A percentile compares a stretch with the other conserved stretches of the same genome.
phyloP scores from a whole-genome alignment of 805 yeast genomes.

The Hermanozyma aechmeae region DNA sequence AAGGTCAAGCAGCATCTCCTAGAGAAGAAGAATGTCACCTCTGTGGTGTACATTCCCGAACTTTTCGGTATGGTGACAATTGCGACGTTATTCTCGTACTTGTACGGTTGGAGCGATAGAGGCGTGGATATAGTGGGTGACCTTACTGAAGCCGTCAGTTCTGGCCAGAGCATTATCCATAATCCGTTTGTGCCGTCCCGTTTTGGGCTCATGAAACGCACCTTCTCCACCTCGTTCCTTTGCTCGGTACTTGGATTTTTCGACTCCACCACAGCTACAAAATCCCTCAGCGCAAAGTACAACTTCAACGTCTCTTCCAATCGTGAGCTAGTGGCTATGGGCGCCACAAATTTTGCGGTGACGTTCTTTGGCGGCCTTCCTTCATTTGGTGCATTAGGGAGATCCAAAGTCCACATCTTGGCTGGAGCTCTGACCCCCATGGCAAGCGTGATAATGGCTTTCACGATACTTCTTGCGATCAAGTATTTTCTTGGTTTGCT shows the following conservation, averaged over 20 bases:
- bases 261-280: slow-evolving; percentile 27
- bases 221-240: slow-evolving; percentile 20
- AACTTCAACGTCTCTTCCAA: slow-evolving; percentile 23
- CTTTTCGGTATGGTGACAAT: slow-evolving; percentile 21
- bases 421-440: slow-evolving; percentile 44
- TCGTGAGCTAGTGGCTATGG: slow-evolving; percentile 25
- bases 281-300: slow-evolving; percentile 21
- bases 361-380: slow-evolving; percentile 24
- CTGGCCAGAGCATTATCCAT: slow-evolving; percentile 2
- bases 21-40: slow-evolving; percentile 7
- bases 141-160: slow-evolving; percentile 5
- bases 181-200: slow-evolving; percentile 16
- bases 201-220: slow-evolving; percentile 13
- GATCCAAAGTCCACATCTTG: slow-evolving; percentile 17
- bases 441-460: slow-evolving; percentile 26
- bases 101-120: slow-evolving; percentile 13
- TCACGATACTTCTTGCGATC: slow-evolving; percentile 14
- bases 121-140: slow-evolving; percentile 25
- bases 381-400: slow-evolving; percentile 27
- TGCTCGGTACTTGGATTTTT: slow-evolving; percentile 25
- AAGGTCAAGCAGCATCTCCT: slow-evolving; percentile 10
- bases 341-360: slow-evolving; percentile 18
- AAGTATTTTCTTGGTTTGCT: slow-evolving; percentile 15
- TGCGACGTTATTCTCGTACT: slow-evolving; percentile 18
- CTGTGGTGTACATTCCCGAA: slow-evolving; percentile 22